Conservation (phyloP, 2,329 filamentous ascomycete genomes). For the Fusarium cyanostomum region DNA sequence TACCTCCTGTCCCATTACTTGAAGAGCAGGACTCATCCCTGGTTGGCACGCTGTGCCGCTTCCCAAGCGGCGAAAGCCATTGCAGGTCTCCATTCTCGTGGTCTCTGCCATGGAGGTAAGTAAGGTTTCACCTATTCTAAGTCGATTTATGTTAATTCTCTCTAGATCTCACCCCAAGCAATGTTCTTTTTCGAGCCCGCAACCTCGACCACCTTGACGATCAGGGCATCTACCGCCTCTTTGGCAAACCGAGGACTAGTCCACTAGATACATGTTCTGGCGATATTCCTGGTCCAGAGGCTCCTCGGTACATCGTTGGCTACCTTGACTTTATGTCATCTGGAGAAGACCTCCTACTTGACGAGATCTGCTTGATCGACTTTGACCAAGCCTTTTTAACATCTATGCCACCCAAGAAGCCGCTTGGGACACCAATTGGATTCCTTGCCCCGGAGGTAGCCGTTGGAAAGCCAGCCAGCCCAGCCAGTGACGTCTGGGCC, state of each 20-base stretch:
- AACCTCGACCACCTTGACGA: conserved; percentile 2
- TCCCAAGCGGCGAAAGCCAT: not conserved
- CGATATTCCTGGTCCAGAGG: not conserved
- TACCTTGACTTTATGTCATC: not conserved
- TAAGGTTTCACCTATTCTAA: fast-evolving
- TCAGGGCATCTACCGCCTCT: not conserved
- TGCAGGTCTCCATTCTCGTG: not conserved
- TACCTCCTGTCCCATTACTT: not conserved
- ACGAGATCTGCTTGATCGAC: not conserved
- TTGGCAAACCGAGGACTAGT: not conserved
- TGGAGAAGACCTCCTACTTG: not conserved
- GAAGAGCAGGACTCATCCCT: not conserved
- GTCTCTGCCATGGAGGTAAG: conserved; percentile 1
- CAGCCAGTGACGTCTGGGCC: conserved; percentile 26
- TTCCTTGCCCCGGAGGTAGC: conserved; percentile 1
- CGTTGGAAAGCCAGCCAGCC: not conserved
- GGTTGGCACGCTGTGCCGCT: not conserved
- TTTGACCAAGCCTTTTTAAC: not conserved
- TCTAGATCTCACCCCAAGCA: not conserved
- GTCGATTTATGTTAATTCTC: not conserved
- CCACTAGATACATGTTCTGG: not conserved
- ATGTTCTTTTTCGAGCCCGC: not conserved
- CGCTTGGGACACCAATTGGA: not conserved
- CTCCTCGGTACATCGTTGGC: not conserved
- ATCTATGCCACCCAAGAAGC: not conserved